Base-by-base conservation (phyloP, 2,329 filamentous ascomycete species). In the Elsinoe ampelina region DNA sequence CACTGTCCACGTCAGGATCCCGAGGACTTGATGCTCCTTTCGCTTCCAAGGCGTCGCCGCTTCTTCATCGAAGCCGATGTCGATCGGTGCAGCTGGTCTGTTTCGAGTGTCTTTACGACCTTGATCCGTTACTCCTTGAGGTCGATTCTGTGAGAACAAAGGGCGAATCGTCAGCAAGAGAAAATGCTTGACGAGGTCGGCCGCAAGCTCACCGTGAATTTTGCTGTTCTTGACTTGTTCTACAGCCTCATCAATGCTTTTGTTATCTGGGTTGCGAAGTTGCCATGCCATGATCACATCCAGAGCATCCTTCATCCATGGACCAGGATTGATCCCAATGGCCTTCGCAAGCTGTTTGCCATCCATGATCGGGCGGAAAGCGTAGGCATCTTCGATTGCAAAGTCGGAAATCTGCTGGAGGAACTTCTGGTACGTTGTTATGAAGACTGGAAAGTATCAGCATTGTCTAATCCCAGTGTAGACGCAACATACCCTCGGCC, bases 261-360 rank as follows among this genome's bases (percentile, higher is more conserved):
- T 80, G 58, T 74, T 75, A 3, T 77, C 77, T 0, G 90, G 89
- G 66, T 97, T 83, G 36, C 88, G 80, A 54, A 97, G 78, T 71
- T 97, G 93, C 90, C 91, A 97, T 59, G 84, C 83, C 70, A 95
- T 81, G 59, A 89, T 87, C 3, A 90, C 75, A 32, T 95, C 86
- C 47, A 95, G 73, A 2, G 90, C 90, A 45, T 79, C 77, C 55
- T 82, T 82, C 79, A 95, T 86, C 92, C 92, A 97, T n/a, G 77
- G 83, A 1, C 89, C 89, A 0, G 87, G 85, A 61, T 82, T 83
- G 0, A 79, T 81, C 15, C 72, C 73, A 2, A 97, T 75, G 3
- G 80, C 82, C 60, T 83, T 78, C 15, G 83, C 80, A 17, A 97
- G 78, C 54, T 85, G 75, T 38, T 80, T 86, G 13, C 93, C 92